Base-by-base conservation (phyloP, 2,329 filamentous ascomycete species). In the Trichoderma atrobrunneum region DNA sequence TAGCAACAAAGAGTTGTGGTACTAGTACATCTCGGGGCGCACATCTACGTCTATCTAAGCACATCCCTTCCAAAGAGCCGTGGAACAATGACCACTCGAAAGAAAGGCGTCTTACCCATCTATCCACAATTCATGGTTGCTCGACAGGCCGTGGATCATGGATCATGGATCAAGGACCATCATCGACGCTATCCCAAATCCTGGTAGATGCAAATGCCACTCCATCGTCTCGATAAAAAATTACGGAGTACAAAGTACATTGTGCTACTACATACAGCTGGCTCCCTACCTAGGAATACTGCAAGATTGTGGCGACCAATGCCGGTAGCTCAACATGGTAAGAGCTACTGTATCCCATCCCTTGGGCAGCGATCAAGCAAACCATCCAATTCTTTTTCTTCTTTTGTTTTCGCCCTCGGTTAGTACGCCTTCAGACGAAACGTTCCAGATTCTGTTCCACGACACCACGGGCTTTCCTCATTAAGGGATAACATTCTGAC, bases 251-350 rank as follows among this genome's bases (percentile, higher is more conserved):
- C 56, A 4, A n/a, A 34, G 36, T 48, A 61, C 56, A 39, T 28
- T 21, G 54, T 21, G 56, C 32, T 28, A 30, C 18, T 51, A 54
- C 48, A 54, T 54, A 62, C 39, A 59, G 63, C 57, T 67, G 63
- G 54, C 56, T 60, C n/a, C 28, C 30, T 60, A 51, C 43, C 48
- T 54, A n/a, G 39, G 39, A 43, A 18, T 16, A 72, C 36, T 61
- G 62, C 63, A 65, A 72, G 43, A 24, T 48, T 61, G 56, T 62
- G 62, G 54, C 62, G 48, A 67, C 39, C 32, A 67, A 67, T 66
- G 51, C 70, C 56, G 70, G 56, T 54, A 51, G 62, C 62, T 66
- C 70, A 72, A 65, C 62, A 43, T 39, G 70, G 70, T 61, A 72
- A 57, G 26, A 71, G 60, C 32, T 30, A 36, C 34, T 36, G 34